Evolutionary conservation across 768 basidiomycete genomes (phyloP), one percentile per base, ranked within the genome.

Genomic region (Xerocomus potaroensis): DNA sequence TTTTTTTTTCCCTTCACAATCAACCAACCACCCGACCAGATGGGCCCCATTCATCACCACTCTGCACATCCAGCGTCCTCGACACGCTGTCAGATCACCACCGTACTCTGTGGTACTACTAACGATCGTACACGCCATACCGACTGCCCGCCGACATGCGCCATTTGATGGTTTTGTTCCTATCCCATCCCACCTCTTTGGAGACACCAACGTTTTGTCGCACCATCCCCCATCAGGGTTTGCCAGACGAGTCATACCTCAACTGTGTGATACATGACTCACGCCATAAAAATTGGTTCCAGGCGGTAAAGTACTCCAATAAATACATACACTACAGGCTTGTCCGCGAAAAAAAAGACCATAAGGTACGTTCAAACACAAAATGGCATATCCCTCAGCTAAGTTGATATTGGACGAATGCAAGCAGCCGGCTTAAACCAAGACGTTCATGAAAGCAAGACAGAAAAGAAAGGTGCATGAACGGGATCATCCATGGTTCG

Each of bases 341-440:
- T 45, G 49, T 61, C 50, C 47, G 49, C 63, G 42, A 49, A 19
- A 34, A 42, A 34, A 49, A 19, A 34, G 45, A 34, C 23, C 23
- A 46, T 12, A 47, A 55, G 49, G 58, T 63, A 55, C 24, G 60
- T 49, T 19, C 15, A 47, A n/a, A 33, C 18, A 43, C 12, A 21
- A 33, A 32, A 34, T 15, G 18, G 43, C 41, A 53, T 53, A 49
- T 22, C 14, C 42, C 16, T 39, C 50, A 50, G n/a, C 49, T 60
- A 42, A 62, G 49, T 46, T 57, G 43, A 57, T 56, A 53, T 52
- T 34, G 34, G 29, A 47, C 48, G 19, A 45, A 62, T 45, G 56
- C 3, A 44, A 45, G 27, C 26, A 19, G 24, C 24, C 19, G 19
- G 7, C 12, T 15, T 22, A 24, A 41, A 45, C 32, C 41, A 22